These are phyloP conservation scores for Trifolium dubium DNA, from an alignment of 306 rosid genomes.

Conservation along the genomic window DNA sequence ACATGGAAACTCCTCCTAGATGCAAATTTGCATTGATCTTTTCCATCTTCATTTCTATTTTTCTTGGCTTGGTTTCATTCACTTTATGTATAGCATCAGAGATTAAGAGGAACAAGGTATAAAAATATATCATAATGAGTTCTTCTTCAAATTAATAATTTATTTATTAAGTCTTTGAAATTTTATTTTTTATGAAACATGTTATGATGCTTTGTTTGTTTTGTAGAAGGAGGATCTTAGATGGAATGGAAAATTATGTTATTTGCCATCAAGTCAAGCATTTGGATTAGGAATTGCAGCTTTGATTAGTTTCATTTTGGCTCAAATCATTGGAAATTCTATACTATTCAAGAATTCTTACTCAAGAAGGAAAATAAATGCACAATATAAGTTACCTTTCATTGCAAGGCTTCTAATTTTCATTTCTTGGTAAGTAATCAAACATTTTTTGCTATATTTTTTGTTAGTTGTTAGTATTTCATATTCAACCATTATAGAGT, in stretches of 20 bases:
- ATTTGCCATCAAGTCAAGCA: slow-evolving; percentile 74
- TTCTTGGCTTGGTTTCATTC: slow-evolving; percentile 68
- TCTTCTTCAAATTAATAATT: neutral
- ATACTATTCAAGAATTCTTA: slow-evolving; percentile 48
- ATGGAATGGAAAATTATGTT: slow-evolving; percentile 68
- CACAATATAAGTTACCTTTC: slow-evolving; percentile 47
- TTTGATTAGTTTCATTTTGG: slow-evolving; percentile 55
- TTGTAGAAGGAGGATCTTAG: slow-evolving; percentile 67
- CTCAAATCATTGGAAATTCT: slow-evolving; percentile 67
- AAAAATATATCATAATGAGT: neutral
- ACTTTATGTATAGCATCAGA: slow-evolving; percentile 74
- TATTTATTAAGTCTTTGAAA: neutral
- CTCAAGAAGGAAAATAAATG: slow-evolving; percentile 49
- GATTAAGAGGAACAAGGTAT: slow-evolving; percentile 68
- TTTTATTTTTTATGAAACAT: neutral
- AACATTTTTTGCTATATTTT: slow-evolving; percentile 19
- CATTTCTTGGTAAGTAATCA: slow-evolving; percentile 79
- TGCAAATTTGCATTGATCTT: slow-evolving; percentile 43
- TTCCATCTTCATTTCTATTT: slow-evolving; percentile 48
- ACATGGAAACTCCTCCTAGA: slow-evolving; percentile 60
- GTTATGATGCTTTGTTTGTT: slow-evolving; percentile 16
- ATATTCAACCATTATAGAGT: slow-evolving; percentile 14
- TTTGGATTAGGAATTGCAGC: slow-evolving; percentile 75
- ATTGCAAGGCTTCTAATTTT: slow-evolving; percentile 56
- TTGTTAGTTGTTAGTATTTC: slow-evolving; percentile 35